Evolutionary conservation across 176 grass and related monocot genomes (phyloP), one percentile per base, ranked within the genome.

Genomic region (Echinochloa phyllopogon): DNA sequence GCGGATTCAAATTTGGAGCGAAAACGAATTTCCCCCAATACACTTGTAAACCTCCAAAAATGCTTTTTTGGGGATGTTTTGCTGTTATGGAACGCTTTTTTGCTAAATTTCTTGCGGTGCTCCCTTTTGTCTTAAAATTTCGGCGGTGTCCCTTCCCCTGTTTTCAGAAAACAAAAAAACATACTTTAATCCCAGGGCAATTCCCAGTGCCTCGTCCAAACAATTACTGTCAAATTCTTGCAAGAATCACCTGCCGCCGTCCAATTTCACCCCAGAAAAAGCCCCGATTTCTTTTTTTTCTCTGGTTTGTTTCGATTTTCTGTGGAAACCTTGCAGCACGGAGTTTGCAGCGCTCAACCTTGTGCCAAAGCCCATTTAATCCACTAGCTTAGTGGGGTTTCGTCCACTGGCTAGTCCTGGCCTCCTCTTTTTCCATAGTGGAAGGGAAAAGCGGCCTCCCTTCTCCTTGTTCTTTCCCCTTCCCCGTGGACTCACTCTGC

Each of bases 341-440:
- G 36, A 66, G 25, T 15, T 27, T 25, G 48, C 56, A 67, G 23
- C 21, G 27, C 6, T 45, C n/a, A 62, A 66, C 74, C 2, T 73
- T 89, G 59, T 55, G 29, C 21, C 27, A 67, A 44, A 81, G 21
- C 59, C 36, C 27, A 66, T 58, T 66, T 49, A 55, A 47, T 84
- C 51, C 47, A 9, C 20, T 55, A 84, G 74, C 38, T 65, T 72
- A 79, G 81, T 84, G 75, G 66, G 58, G 75, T 57, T 84, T 74
- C 68, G 44, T 84, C 24, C 40, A 51, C 37, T 65, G 58, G 13
- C 67, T 48, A 74, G 25, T 58, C 58, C 66, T 88, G 57, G 42
- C 60, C 21, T n/a, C 47, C 18, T 45, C 61, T 14, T 84, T 85
- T 88, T 74, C 58, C 49, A 49, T 85, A 75, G 76, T 89, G 82